A percentile compares a stretch with the other conserved stretches of the same genome.
phyloP scores from a whole-genome alignment of 257 asterid genomes.

The Solanum microdontum region DNA sequence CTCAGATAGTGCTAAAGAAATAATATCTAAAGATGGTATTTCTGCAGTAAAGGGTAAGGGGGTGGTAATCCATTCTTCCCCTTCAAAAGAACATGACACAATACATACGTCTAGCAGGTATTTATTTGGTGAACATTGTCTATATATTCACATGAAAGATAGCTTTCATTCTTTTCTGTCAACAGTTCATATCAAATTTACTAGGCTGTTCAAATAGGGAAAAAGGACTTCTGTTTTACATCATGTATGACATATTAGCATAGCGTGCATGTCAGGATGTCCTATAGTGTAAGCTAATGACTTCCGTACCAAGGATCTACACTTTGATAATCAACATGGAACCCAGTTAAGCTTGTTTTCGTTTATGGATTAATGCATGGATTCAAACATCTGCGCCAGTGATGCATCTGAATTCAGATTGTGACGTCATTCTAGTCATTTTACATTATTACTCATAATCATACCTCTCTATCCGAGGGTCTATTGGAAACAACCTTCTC shows the following conservation, averaged over 20 bases:
- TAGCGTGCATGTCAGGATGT: background rate
- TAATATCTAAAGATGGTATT: slow-evolving; percentile 35
- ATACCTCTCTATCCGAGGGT: background rate
- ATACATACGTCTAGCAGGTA: slow-evolving; percentile 40
- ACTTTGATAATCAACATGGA: background rate
- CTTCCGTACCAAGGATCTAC: background rate
- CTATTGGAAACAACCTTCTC: background rate
- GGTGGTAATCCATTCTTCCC: slow-evolving; percentile 30
- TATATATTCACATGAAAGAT: background rate
- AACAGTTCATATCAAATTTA: background rate
- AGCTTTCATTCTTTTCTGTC: background rate
- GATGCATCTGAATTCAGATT: background rate
- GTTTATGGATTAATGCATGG: background rate
- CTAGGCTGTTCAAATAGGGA: background rate
- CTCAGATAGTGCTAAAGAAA: slow-evolving; percentile 23
- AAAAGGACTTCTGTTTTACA: background rate
- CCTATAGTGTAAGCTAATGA: background rate
- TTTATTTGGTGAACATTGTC: background rate
- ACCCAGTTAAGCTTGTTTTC: background rate
- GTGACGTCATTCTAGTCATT: background rate
- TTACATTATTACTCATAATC: background rate
- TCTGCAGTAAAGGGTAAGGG: slow-evolving; percentile 62
- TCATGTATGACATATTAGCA: background rate
- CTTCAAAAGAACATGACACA: slow-evolving; percentile 20
- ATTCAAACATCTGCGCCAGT: background rate